These are phyloP conservation scores for Zygosaccharomyces bailii DNA, from an alignment of 805 yeast species.

Conservation along the genomic window DNA sequence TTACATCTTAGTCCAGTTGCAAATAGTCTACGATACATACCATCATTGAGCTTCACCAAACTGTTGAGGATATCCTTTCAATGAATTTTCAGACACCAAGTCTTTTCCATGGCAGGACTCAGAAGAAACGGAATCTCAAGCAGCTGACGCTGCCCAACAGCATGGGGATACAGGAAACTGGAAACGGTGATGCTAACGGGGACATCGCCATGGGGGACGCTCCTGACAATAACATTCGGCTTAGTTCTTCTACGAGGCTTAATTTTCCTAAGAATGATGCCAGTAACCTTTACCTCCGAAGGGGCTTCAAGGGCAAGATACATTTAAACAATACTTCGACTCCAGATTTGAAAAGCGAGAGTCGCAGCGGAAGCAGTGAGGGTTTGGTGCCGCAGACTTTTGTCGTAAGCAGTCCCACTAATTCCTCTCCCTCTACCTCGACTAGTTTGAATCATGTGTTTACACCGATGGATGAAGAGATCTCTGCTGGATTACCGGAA, in stretches of 20 bases:
- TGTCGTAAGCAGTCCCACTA: constrained; percentile 18
- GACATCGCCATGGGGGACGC: neutral
- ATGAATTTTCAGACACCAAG: constrained; percentile 15
- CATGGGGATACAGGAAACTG: neutral
- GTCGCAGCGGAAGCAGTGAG: constrained; percentile 1
- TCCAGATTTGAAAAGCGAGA: constrained; percentile 9
- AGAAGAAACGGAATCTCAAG: constrained; percentile 58
- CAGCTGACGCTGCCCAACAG: constrained; percentile 42
- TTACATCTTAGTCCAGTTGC: neutral
- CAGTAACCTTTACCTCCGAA: constrained; percentile 21
- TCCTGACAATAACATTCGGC: constrained; percentile 16
- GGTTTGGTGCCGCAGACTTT: constrained; percentile 13
- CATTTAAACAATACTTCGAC: constrained; percentile 13
- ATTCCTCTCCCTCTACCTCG: constrained; percentile 18
- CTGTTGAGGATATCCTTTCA: neutral
- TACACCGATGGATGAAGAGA: constrained; percentile 17
- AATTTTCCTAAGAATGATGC: constrained; percentile 11
- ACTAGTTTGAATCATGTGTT: constrained; percentile 18
- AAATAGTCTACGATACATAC: neutral
- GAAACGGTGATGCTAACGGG: neutral
- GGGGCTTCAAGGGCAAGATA: constrained; percentile 23
- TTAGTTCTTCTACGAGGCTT: constrained; percentile 12
- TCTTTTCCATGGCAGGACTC: constrained; percentile 42
- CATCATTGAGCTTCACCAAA: neutral
- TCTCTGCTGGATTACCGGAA: constrained; percentile 5